Base-by-base conservation (phyloP, 208 protist species). In the Acanthamoeba lugdunensis region DNA sequence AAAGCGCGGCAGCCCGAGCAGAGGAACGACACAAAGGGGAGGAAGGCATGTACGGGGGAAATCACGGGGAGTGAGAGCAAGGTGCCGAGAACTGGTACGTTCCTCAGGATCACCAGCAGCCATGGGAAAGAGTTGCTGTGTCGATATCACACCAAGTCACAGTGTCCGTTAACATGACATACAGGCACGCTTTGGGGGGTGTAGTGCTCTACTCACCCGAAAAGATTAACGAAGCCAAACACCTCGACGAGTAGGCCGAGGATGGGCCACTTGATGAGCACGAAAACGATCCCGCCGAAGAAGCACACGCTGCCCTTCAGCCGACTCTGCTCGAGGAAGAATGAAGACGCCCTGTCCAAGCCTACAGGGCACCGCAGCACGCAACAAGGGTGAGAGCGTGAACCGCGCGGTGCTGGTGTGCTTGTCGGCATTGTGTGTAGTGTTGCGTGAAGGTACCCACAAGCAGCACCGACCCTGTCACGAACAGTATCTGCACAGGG, bases 211-310 rank as follows among this genome's bases (percentile, higher is more conserved):
- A 54, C 14, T 90, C 8, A 97, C 96, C 96, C 96, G 92, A 97
- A 97, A 9, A 97, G 82, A 52, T 97, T 97, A 54, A 96, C 85
- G 85, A 97, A 97, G 37, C 96, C 96, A 94, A 97, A 96, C 7
- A 52, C 18, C 92, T 97, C 96, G 28, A 97, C 82, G n/a, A 93
- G n/a, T 18, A 97, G 94, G 54, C 96, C 96, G 63, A 96, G 25
- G 56, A 97, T 81, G 4, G 96, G 93, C 67, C 91, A 96, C 48
- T 94, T 89, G 11, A 67, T 92, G 23, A 97, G 90, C 18, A 97
- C 95, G 21, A 97, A 21, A 16, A 96, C 33, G 6, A 97, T 97
- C 33, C 96, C 96, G 30, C 88, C 87, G 28, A 96, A 95, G 85
- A 96, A 96, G 73, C 88, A 95, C 50, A 96, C 71, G 45, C 95